Base-by-base conservation (phyloP, 164 flowering plant species). In the Magnolia sinica region DNA sequence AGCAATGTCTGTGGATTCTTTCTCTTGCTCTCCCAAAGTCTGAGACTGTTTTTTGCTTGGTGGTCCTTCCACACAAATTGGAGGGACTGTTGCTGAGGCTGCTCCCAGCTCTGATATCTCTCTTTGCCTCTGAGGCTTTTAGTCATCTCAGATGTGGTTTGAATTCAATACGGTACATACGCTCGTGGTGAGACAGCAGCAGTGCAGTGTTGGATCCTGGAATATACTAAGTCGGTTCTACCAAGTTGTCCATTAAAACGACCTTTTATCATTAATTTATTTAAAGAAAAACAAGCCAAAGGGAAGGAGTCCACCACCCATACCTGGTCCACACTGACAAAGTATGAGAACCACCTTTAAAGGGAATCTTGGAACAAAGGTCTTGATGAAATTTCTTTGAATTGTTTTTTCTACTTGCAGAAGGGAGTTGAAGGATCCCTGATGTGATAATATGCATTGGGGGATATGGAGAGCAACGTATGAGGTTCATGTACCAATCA, bases 401-500 rank as follows among this genome's bases (percentile, higher is more conserved):
- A 37, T 37, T 37, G 45, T 37, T 37, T 37, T 5, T 37, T 37
- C 83, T 74, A 81, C 75, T 74, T 59, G 74, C 73, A 29, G 52
- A 71, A 73, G 50, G 65, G 50, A 55, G 70, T 23, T 50, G 65
- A 29, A 27, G 73, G 75, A 73, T 82, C 66, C 68, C 74, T 73
- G 81, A 79, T 73, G 80, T 20, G 24, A 20, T 20, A 22, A 23
- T 5, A 19, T n/a, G 22, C 24, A 73, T 64, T 77, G 50, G 70
- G 72, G 74, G 83, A 81, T 77, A 82, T 70, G 82, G 52, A 73
- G 79, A 76, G 71, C 70, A 64, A 79, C n/a, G 55, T 58, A 67
- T 77, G 74, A 63, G 70, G 81, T 74, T 68, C 77, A 68, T 55
- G 27, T 67, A 76, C 76, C 71, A 69, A 70, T 76, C 74, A 72